Evolutionary conservation across 2,329 filamentous ascomycete species (phyloP).

Genomic region (Phyllachora maydis): DNA sequence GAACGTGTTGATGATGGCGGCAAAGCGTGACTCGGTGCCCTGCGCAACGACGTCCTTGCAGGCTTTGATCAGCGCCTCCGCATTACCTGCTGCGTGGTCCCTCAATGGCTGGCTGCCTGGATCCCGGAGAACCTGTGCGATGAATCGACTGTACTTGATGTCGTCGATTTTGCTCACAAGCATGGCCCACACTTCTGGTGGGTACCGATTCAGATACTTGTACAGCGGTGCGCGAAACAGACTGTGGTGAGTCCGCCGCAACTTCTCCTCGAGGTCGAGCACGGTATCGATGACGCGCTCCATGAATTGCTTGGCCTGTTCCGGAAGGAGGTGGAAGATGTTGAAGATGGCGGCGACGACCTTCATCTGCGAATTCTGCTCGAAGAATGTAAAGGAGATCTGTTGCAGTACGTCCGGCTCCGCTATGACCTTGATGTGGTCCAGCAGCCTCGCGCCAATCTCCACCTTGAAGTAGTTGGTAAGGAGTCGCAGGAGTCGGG

Average conservation of each 20-base stretch:
- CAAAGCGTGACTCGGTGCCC: conserved; percentile 45
- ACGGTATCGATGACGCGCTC: conserved; percentile 76
- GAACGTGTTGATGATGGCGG: conserved; percentile 68
- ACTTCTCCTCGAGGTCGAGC: conserved; percentile 66
- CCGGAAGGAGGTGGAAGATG: conserved; percentile 88
- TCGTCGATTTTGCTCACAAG: conserved; percentile 67
- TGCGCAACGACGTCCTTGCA: conserved; percentile 42
- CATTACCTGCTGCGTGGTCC: conserved; percentile 51
- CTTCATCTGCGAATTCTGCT: conserved; percentile 84
- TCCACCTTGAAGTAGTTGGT: conserved; percentile 99
- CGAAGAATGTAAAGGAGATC: conserved; percentile 84
- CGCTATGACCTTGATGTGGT: conserved; percentile 82
- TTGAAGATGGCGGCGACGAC: conserved; percentile 89
- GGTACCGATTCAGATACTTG: conserved; percentile 84
- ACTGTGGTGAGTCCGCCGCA: conserved; percentile 74
- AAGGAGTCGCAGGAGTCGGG: conserved; percentile 69
- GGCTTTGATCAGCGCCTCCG: conserved; percentile 48
- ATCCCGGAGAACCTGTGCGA: conserved; percentile 69
- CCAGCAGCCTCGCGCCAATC: conserved; percentile 79
- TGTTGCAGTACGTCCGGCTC: conserved; percentile 65
- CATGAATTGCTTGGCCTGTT: conserved; percentile 79
- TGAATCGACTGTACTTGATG: conserved; percentile 71
- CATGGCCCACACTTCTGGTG: conserved; percentile 67
- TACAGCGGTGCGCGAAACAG: conserved; percentile 82
- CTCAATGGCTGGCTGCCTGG: conserved; percentile 55